Evolutionary conservation across 1,284 basidiomycete species (phyloP), one percentile per base, ranked within the genome.

Genomic region (Kalmanozyma brasiliensis): DNA sequence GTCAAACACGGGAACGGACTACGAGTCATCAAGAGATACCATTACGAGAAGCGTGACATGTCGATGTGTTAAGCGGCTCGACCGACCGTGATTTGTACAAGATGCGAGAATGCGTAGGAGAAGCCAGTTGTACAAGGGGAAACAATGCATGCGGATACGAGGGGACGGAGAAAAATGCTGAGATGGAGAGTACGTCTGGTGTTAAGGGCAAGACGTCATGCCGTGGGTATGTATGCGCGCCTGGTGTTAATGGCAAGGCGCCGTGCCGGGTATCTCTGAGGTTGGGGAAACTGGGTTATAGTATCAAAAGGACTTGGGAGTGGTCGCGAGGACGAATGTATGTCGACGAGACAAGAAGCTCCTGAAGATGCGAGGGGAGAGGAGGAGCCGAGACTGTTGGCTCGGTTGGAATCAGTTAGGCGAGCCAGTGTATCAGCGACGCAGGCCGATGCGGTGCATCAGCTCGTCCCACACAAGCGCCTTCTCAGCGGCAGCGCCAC

Each of bases 401-500:
- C n/a, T n/a, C n/a, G n/a, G n/a, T n/a, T n/a, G n/a, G n/a, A n/a
- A n/a, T n/a, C n/a, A n/a, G n/a, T n/a, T n/a, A n/a, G n/a, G n/a
- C n/a, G n/a, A n/a, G n/a, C n/a, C n/a, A n/a, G n/a, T n/a, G n/a
- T n/a, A n/a, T 56, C 42, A 62, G 37, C 52, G 59, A 37, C 63
- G 64, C n/a, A 71, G 38, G n/a, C 63, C 63, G 8, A 66, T 40
- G 3, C 68, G 62, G 40, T 60, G 55, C 60, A 66, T 52, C 17
- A 71, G 48, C 49, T 71, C 68, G 29, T 63, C 57, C 49, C 53
- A 43, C 1, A 73, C 56, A 16, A 73, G 53, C 46, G 60, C 29
- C 60, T 73, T 68, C 30, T 73, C 69, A 34, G 53, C 56, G 9
- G 85, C 86, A 5, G 88, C 88, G 40, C 84, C 83, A 20, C 86